Evolutionary conservation across 441 rosid genomes (phyloP).

Genomic region (Isatis lusitanica): DNA sequence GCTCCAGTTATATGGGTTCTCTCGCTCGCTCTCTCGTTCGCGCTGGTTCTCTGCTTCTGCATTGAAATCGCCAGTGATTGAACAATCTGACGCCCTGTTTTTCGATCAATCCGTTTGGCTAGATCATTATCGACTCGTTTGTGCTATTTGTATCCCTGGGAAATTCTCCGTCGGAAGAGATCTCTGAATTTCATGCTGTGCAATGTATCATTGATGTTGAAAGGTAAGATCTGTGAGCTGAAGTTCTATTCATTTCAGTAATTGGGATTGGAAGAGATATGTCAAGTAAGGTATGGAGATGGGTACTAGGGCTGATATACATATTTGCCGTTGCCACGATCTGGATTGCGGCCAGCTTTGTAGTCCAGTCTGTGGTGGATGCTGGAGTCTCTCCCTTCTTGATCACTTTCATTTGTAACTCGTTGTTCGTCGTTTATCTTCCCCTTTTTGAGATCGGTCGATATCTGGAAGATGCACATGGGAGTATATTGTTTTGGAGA

Average conservation of each 20-base stretch:
- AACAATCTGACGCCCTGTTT: neutral
- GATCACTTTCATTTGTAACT: conserved; percentile 89
- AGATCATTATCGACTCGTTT: neutral
- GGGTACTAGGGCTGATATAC: conserved; percentile 74
- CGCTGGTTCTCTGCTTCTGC: conserved; percentile 20
- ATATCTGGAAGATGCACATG: conserved; percentile 66
- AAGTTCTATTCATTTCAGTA: neutral
- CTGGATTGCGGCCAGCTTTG: conserved; percentile 96
- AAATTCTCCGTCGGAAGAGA: neutral
- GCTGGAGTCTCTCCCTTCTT: conserved; percentile 91
- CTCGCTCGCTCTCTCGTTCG: conserved; percentile 3
- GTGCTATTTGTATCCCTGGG: neutral
- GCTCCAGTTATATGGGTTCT: neutral
- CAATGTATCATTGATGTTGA: neutral
- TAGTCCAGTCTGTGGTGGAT: conserved; percentile 94
- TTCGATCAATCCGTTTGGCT: neutral
- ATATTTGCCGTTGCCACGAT: conserved; percentile 82
- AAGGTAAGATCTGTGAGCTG: conserved; percentile 16
- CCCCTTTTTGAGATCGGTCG: conserved; percentile 79
- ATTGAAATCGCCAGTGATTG: conserved; percentile 23
- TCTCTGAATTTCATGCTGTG: neutral
- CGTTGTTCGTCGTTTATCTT: conserved; percentile 77
- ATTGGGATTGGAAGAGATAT: conserved; percentile 40
- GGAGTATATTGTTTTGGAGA: conserved; percentile 66
- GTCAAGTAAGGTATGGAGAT: conserved; percentile 65